A percentile compares a stretch with the other conserved stretches of the same genome.
phyloP scores from a whole-genome alignment of 179 eudicot species.

The Silene noctiflora region DNA sequence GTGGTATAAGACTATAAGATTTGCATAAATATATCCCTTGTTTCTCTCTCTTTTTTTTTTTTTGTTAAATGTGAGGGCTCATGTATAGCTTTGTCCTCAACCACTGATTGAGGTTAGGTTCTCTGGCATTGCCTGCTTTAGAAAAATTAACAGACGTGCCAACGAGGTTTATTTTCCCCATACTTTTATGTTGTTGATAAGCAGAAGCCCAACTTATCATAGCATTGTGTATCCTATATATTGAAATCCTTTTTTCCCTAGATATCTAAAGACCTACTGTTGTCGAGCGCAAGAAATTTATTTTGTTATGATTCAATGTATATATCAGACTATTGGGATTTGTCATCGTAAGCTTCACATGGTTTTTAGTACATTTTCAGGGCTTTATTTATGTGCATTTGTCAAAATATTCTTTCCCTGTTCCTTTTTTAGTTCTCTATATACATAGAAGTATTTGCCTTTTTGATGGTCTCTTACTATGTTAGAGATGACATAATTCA shows the following conservation, averaged over 20 bases:
- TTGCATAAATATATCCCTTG: no score
- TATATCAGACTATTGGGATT: no score
- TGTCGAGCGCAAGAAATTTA: neutral
- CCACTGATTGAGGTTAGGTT: neutral
- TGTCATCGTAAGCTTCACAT: no score
- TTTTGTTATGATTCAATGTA: neutral
- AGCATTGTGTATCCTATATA: no score
- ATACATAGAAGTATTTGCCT: neutral
- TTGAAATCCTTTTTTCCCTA: no score
- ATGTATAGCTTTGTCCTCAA: neutral
- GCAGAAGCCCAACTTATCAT: no score
- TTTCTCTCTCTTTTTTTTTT: neutral
- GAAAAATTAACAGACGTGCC: slow-evolving; percentile 4
- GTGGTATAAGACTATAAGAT: no score
- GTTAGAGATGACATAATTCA: neutral
- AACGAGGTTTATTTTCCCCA: no score
- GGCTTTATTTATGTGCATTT: no score
- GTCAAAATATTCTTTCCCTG: no score
- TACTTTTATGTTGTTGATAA: no score
- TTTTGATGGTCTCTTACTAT: neutral
- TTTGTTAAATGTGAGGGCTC: neutral
- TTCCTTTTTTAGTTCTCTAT: neutral
- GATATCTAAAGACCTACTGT: neutral
- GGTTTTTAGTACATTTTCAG: no score
- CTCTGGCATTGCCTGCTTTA: slow-evolving; percentile 1